These are phyloP conservation scores for Xanthoparmelia taractica DNA, from an alignment of 495 filamentous ascomycete genomes.

Conservation along the genomic window DNA sequence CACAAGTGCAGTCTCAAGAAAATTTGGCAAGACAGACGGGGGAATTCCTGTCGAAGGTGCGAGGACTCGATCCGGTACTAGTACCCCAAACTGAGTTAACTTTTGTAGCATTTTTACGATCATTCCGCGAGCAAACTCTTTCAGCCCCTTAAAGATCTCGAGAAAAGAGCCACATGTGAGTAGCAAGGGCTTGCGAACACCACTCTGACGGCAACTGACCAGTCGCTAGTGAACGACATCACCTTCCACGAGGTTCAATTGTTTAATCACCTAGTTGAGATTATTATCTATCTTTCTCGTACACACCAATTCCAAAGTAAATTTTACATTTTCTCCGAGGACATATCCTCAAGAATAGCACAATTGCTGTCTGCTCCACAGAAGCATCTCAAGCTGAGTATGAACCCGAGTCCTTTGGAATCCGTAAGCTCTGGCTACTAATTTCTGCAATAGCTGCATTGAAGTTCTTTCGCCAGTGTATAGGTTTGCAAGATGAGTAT, in stretches of 20 bases:
- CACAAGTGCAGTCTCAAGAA: slow-evolving; percentile 42
- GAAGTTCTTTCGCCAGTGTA: slow-evolving; percentile 87
- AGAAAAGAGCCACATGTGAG: slow-evolving; percentile 55
- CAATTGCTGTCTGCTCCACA: slow-evolving; percentile 79
- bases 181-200: slow-evolving; percentile 2
- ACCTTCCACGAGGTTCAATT: slow-evolving; percentile 76
- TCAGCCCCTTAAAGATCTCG: slow-evolving; percentile 73
- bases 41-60: slow-evolving; percentile 60
- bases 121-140: slow-evolving; percentile 81
- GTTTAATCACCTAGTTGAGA: slow-evolving; percentile 86
- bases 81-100: slow-evolving; percentile 77
- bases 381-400: slow-evolving; percentile 89
- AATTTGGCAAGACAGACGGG: slow-evolving; percentile 56
- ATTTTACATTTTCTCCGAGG: slow-evolving; percentile 76
- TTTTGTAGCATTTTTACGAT: slow-evolving; percentile 85
- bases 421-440: slow-evolving; percentile 3
- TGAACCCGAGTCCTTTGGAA: slow-evolving; percentile 28
- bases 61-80: slow-evolving; percentile 35
- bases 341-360: slow-evolving; percentile 69
- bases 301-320: slow-evolving; percentile 81
- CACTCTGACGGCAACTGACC: not conserved
- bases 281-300: slow-evolving; percentile 89
- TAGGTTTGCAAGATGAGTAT: slow-evolving; percentile 83
- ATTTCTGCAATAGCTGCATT: slow-evolving; percentile 56
- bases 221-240: slow-evolving; percentile 48